Conservation (phyloP, 2,329 filamentous ascomycete species). For the Epichloe sibirici region DNA sequence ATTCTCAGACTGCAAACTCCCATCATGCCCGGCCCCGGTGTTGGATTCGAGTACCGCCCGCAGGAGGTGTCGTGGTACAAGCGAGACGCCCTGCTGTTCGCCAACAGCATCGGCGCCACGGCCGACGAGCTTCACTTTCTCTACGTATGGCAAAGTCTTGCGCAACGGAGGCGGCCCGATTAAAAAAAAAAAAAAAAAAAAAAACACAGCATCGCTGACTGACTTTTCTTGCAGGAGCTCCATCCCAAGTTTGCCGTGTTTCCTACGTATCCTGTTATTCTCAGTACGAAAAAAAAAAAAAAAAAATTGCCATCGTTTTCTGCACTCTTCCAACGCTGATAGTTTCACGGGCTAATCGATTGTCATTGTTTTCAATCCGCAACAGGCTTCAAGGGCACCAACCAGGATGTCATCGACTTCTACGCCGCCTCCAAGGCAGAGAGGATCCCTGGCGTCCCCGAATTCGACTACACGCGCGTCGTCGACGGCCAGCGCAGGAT, state of each 20-base stretch:
- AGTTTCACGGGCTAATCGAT: too few species aligned
- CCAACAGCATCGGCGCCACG: constrained; percentile 74
- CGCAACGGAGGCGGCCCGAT: neutral
- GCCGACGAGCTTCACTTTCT: constrained; percentile 87
- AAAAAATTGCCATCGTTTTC: neutral
- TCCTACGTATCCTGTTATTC: constrained; percentile 74
- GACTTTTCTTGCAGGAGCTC: constrained; percentile 49
- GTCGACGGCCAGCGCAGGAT: constrained; percentile 79
- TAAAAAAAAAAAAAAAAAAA: neutral
- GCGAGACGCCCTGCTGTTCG: constrained; percentile 81
- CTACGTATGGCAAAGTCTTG: constrained; percentile 44
- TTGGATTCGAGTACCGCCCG: constrained; percentile 68
- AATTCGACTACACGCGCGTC: constrained; percentile 60
- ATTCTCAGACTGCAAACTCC: too few species aligned
- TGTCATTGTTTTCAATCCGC: neutral
- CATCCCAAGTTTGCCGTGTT: constrained; percentile 80
- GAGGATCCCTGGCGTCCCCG: constrained; percentile 63
- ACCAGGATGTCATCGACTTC: constrained; percentile 73
- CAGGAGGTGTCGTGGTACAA: constrained; percentile 73
- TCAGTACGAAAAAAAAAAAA: constrained; percentile 44
- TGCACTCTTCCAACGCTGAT: too few species aligned
- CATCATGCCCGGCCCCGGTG: constrained; percentile 37
- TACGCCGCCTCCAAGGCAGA: constrained; percentile 55
- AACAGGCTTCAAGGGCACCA: constrained; percentile 61
- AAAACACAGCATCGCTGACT: neutral